Percentiles rank a stretch among this genome's conserved stretches.
phyloP scores from a whole-genome alignment of 2,329 filamentous ascomycete genomes.

The Trichoderma aggressivum region DNA sequence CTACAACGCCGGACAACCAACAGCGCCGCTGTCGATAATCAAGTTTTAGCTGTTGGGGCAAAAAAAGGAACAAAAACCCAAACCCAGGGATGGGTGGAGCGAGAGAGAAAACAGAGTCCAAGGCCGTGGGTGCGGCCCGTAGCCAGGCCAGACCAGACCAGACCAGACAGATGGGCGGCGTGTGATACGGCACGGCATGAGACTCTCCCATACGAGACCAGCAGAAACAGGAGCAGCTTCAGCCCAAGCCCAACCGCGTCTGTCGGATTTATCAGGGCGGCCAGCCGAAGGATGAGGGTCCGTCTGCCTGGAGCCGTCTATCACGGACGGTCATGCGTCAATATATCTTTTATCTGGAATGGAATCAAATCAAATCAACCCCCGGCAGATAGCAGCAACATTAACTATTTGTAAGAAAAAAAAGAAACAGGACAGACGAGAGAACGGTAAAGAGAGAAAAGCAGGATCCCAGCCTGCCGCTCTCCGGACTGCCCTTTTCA shows the following conservation, averaged over 20 bases:
- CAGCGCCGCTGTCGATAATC: conserved; percentile 5
- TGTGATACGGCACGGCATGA: conserved; percentile 13
- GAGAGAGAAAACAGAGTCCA: neutral
- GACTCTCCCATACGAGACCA: neutral
- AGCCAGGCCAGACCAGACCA: too few relatives aligned
- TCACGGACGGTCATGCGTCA: neutral
- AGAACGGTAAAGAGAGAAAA: neutral
- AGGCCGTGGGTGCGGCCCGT: neutral
- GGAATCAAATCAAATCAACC: neutral
- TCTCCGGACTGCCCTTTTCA: neutral
- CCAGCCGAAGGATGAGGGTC: neutral
- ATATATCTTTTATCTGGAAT: neutral
- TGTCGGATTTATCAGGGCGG: neutral
- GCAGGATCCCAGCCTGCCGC: neutral
- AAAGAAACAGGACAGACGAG: neutral
- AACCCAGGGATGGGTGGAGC: neutral
- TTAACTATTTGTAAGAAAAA: neutral
- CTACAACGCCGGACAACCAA: neutral
- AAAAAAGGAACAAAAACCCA: neutral
- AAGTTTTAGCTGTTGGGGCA: conserved; percentile 5
- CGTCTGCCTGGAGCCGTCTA: neutral
- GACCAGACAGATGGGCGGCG: neutral
- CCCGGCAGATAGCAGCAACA: neutral
- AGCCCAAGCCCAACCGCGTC: neutral
- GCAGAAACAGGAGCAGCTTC: neutral